Evolutionary conservation across 331 rosid genomes (phyloP).

Genomic region (Acacia pycnantha): DNA sequence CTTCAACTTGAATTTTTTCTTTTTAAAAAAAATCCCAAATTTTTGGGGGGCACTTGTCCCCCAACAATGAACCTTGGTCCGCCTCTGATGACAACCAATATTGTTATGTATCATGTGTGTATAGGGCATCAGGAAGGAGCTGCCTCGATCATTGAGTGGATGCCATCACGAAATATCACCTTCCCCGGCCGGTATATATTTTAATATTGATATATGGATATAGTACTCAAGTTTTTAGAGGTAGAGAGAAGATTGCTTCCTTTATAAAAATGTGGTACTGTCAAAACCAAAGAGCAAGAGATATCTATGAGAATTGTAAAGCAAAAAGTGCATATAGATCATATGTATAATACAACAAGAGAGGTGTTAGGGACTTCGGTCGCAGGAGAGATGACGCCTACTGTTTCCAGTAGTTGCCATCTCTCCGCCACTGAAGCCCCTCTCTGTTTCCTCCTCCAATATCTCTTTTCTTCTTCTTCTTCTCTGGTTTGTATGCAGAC

Average conservation of each 20-base stretch:
- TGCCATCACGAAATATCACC: conserved; percentile 18
- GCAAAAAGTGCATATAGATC: neutral
- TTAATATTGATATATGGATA: neutral
- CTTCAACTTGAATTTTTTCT: too few species aligned
- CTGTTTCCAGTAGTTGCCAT: conserved; percentile 28
- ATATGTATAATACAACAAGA: neutral
- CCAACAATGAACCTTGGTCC: too few species aligned
- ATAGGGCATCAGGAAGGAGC: neutral
- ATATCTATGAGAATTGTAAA: neutral
- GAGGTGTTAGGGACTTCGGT: conserved; percentile 38
- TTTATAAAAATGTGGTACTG: neutral
- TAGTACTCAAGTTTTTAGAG: neutral
- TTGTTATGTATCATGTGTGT: neutral
- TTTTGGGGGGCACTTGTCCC: too few species aligned
- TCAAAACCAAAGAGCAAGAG: neutral
- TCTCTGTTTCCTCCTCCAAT: conserved; percentile 18
- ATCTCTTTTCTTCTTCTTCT: neutral
- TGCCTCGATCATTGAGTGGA: neutral
- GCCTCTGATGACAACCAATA: neutral
- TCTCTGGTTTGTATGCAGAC: neutral
- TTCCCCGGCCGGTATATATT: neutral
- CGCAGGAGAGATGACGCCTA: conserved; percentile 48
- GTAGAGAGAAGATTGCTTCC: neutral
- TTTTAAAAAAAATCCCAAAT: too few species aligned
- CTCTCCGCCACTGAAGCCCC: conserved; percentile 27